A percentile compares a stretch with the other conserved stretches of the same genome.
These are phyloP conservation scores for Metarhizium brunneum DNA, from an alignment of 2,329 filamentous ascomycete species.

Conservation along the genomic window DNA sequence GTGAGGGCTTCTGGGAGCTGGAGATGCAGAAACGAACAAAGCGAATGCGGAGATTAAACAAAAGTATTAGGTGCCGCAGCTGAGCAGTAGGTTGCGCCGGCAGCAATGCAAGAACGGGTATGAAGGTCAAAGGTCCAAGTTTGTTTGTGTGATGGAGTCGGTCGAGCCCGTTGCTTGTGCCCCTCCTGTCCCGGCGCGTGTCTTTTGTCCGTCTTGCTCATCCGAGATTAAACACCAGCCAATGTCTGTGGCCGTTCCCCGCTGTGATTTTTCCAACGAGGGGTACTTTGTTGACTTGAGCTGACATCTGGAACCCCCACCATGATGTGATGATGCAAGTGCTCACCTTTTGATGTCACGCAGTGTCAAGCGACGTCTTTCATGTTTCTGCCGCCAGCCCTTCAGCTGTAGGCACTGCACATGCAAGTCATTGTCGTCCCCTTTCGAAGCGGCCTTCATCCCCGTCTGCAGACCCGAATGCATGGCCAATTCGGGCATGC, in stretches of 20 bases:
- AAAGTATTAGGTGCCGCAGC: slow-evolving; percentile 1
- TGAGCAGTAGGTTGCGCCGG: not conserved
- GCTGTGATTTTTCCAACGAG: no score
- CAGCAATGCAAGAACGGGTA: not conserved
- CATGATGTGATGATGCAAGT: no score
- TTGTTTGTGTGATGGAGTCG: slow-evolving; percentile 6
- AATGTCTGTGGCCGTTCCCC: no score
- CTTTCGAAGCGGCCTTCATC: no score
- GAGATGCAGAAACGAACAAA: slow-evolving; percentile 1
- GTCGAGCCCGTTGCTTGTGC: not conserved
- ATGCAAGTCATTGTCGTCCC: no score
- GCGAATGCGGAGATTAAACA: not conserved
- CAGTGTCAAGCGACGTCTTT: no score
- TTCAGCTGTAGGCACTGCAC: no score
- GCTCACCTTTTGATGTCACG: not conserved
- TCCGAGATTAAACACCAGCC: not conserved
- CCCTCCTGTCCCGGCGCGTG: slow-evolving; percentile 3
- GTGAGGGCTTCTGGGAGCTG: slow-evolving; percentile 17
- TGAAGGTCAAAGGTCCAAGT: not conserved
- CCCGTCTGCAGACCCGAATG: no score
- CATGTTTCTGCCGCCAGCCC: no score
- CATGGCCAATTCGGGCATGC: no score
- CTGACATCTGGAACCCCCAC: not conserved
- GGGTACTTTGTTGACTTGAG: slow-evolving; percentile 6
- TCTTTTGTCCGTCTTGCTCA: not conserved